Conservation (phyloP, 306 rosid species). For the Cicer yamashitae region DNA sequence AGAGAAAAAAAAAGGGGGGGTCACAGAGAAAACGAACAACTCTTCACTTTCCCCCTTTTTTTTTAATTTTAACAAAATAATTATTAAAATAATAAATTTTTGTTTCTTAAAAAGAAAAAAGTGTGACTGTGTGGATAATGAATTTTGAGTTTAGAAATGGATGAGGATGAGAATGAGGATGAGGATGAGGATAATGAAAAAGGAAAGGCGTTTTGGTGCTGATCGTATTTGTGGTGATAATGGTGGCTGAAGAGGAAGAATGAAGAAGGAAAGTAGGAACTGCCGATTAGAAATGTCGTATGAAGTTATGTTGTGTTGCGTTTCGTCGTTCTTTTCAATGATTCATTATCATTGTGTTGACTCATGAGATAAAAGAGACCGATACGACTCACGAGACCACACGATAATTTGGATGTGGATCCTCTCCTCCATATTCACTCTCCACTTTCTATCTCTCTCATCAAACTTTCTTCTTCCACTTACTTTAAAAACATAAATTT, state of each 20-base stretch:
- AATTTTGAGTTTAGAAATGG: slow-evolving; percentile 7
- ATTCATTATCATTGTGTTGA: slow-evolving; percentile 4
- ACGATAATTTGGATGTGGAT: too few relatives aligned
- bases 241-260: slow-evolving; percentile 14
- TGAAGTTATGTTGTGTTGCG: slow-evolving; percentile 22
- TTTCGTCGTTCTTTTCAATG: slow-evolving; percentile 34
- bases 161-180: too few relatives aligned
- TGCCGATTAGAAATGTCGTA: slow-evolving; percentile 2
- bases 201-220: background rate
- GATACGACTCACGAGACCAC: background rate
- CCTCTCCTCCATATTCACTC: too few relatives aligned
- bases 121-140: slow-evolving; percentile 12
- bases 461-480: too few relatives aligned
- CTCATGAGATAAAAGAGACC: slow-evolving; percentile 22
- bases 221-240: background rate
- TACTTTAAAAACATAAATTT: too few relatives aligned
- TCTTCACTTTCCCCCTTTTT: background rate
- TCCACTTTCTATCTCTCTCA: too few relatives aligned
- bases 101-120: too few relatives aligned
- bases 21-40: background rate
- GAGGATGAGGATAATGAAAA: background rate
- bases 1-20: background rate
- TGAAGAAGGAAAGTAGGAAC: background rate
- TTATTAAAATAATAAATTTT: too few relatives aligned
- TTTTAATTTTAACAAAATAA: too few relatives aligned